Base-by-base conservation (phyloP, 805 yeast species). In the Pichia exigua region DNA sequence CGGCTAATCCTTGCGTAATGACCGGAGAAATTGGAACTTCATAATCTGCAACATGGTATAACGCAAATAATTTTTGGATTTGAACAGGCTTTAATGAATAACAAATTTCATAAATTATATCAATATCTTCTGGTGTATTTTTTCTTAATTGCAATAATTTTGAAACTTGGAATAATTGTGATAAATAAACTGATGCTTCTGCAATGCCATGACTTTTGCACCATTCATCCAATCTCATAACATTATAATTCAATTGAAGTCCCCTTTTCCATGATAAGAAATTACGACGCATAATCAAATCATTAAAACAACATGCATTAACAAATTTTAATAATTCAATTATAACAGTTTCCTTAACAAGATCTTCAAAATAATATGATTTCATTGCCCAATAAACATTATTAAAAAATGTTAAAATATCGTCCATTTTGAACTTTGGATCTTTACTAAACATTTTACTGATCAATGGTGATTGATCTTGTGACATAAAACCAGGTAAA, bases 231-330 rank as follows among this genome's bases (percentile, higher is more conserved):
- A 94, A 77, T 63, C 98, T 81, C 3, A 99, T 94, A 50, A 91
- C 95, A 68, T 94, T 94, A 72, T 94, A 94, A 67, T 90, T 94
- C 70, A 94, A 82, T 71, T 94, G 99, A 60, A 94, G 77, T 46
- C 98, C 98, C 65, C 99, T 85, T 73, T 92, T 94, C 99, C 99
- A 94, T 12, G 96, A 85, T 65, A 92, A 73, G 72, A 92, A 95
- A 71, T 83, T 85, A 69, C 96, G 81, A 73, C 97, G 83, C 95
- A 91, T 87, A 47, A 95, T 82, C 70, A 94, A 74, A 66, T 94
- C 98, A 66, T 94, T 94, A 77, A 94, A 94, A 71, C 98, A 89
- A 57, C 82, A 80, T 18, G 96, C 94, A 68, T 94, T 96, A 52
- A 95, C 89, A 67, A 85, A 85, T 63, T 85, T 81, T 61, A 94